Conservation (phyloP, 1,284 basidiomycete species). For the Earliella scabrosa region DNA sequence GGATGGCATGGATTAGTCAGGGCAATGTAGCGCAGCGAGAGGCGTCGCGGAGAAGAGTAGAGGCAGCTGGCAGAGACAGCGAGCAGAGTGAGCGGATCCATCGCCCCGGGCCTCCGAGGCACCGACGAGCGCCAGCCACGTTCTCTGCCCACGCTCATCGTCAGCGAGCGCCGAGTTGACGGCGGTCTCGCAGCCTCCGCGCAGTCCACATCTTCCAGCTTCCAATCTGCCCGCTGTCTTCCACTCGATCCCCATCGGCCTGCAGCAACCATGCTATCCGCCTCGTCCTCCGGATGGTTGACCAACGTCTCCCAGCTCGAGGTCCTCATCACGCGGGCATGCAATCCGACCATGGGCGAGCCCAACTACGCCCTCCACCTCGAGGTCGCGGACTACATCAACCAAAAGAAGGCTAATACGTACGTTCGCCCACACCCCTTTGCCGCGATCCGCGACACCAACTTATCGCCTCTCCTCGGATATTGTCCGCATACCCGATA, state of each 20-base stretch:
- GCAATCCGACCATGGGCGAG: conserved; percentile 85
- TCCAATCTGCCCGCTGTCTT: not conserved
- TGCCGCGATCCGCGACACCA: conserved; percentile 3
- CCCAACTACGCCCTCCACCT: conserved; percentile 94
- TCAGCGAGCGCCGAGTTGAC: conserved; percentile 6
- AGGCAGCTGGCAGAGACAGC: too few species aligned
- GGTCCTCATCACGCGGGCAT: conserved; percentile 79
- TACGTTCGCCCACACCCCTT: conserved; percentile 44
- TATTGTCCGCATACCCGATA: too few species aligned
- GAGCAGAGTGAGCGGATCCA: not conserved
- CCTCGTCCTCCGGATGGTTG: conserved; percentile 26
- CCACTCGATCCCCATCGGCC: not conserved
- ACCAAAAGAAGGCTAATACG: conserved; percentile 97
- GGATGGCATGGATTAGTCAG: too few species aligned
- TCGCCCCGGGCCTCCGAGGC: not conserved
- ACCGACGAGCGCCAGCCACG: conserved; percentile 14
- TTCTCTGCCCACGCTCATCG: conserved; percentile 5
- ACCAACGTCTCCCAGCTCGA: conserved; percentile 63
- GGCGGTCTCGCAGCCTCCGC: conserved; percentile 1
- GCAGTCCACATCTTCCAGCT: not conserved
- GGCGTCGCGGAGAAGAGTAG: too few species aligned
- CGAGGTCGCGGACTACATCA: conserved; percentile 93
- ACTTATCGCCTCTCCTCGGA: conserved; percentile 4
- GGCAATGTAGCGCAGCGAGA: too few species aligned
- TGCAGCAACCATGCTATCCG: conserved; percentile 23